Base-by-base conservation (phyloP, 2,329 filamentous ascomycete species). In the Geosmithia morbida region DNA sequence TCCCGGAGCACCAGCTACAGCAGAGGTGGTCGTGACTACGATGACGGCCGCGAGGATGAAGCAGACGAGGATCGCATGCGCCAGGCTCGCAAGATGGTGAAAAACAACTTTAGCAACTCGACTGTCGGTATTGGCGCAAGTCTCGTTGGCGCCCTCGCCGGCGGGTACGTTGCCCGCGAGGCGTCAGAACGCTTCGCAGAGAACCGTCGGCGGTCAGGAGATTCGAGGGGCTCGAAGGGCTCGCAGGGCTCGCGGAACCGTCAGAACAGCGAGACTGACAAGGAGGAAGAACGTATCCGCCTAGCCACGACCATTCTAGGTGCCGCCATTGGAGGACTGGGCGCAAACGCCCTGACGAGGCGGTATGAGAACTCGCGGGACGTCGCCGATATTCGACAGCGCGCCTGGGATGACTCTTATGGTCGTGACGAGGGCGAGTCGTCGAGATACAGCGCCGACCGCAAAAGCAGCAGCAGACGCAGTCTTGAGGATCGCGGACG, bases 271-370 rank as follows among this genome's bases (percentile, higher is more conserved):
- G 56, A 51, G 26, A 50, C 56, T 7, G 51, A 53, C 44, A 49
- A 53, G 3, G 58, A 59, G 43, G 51, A 59, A 14, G 33, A 37
- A 16, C 55, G 60, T 44, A 61, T 59, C n/a, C 58, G 58, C 29
- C 55, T 59, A n/a, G 56, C 75, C 16, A 69, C 70, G 3, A 75
- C 74, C 10, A 59, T 77, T 10, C 63, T 77, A 3, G 74, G 74
- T 2, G 74, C 72, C 1, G 70, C 74, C 3, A 72, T 74, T 1
- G 74, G 72, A 2, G 74, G 73, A 3, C 62, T 78, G 10, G 72
- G 72, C 4, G 74, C 73, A 13, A 77, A 74, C 47, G 70, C 68
- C 14, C 55, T 74, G 37, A 66, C 70, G 51, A 68, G 65, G 51
- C 61, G 61, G 43, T 56, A 72, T 11, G 68, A 71, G 53, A 56